phyloP scores from a whole-genome alignment of 768 basidiomycete genomes.

The Cantharellus cinnabarinus region DNA sequence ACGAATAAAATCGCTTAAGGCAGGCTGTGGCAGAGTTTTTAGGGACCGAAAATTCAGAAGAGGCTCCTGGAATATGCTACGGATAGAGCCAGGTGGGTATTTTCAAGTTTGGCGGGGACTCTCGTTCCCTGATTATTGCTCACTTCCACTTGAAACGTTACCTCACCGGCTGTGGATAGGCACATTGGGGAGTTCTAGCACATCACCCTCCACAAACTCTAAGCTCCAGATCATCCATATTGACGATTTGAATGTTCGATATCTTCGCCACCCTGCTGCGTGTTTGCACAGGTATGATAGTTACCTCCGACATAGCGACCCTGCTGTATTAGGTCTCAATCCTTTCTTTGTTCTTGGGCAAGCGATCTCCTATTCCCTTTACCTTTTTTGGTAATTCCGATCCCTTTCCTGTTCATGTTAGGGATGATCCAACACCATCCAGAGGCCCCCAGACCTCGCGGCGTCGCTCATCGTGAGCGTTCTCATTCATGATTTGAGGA shows the following conservation, averaged over 20 bases:
- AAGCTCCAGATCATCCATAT: constrained; percentile 8
- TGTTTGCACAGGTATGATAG: constrained; percentile 48
- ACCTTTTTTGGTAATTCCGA: too few relatives aligned
- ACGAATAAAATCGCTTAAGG: constrained; percentile 59
- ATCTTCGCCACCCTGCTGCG: too few relatives aligned
- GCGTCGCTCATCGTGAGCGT: constrained; percentile 74
- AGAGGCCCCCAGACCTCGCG: constrained; percentile 75
- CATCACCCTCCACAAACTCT: neutral
- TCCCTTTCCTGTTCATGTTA: constrained; percentile 14
- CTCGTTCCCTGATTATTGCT: too few relatives aligned
- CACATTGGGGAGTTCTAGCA: constrained; percentile 97
- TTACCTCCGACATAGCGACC: constrained; percentile 74
- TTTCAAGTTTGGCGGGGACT: constrained; percentile 15
- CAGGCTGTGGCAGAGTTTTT: constrained; percentile 64
- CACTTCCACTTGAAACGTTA: neutral
- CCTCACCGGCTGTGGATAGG: constrained; percentile 18
- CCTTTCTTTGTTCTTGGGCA: constrained; percentile 96
- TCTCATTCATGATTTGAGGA: constrained; percentile 76
- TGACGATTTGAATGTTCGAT: too few relatives aligned
- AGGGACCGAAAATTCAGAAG: constrained; percentile 51
- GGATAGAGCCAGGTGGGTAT: constrained; percentile 33
- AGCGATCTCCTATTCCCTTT: constrained; percentile 12
- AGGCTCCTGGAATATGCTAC: constrained; percentile 59
- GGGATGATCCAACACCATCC: constrained; percentile 80
- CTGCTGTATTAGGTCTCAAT: constrained; percentile 85